Evolutionary conservation across 768 basidiomycete genomes (phyloP).

Genomic region (Exsudoporus frostii): DNA sequence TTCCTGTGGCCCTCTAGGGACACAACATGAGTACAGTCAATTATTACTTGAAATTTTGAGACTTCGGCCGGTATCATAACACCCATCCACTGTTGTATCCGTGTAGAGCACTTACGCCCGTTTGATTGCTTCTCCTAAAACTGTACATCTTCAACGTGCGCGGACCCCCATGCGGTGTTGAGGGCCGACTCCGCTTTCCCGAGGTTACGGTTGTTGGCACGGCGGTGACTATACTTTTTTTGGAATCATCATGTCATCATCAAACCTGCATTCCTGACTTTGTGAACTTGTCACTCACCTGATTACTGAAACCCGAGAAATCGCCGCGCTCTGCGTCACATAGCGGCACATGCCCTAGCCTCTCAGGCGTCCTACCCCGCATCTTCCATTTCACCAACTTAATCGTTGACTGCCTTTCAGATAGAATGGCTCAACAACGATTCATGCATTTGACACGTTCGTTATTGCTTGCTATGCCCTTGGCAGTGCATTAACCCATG

Average conservation of each 20-base stretch:
- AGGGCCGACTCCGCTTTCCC: not conserved
- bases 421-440: not conserved
- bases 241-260: not conserved
- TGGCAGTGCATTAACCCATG: not conserved
- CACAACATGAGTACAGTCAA: not conserved
- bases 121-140: not conserved
- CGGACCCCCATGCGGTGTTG: not conserved
- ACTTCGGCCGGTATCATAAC: not conserved
- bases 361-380: not conserved
- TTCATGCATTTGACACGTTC: conserved; percentile 33
- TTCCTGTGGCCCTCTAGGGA: not conserved
- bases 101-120: not conserved
- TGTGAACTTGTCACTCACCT: not conserved
- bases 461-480: conserved; percentile 1
- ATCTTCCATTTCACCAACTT: not conserved
- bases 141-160: not conserved
- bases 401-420: not conserved
- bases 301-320: not conserved
- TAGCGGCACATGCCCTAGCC: not conserved
- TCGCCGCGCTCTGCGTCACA: not conserved
- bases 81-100: conserved; percentile 1
- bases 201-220: not conserved
- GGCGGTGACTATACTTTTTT: not conserved
- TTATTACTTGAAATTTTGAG: not conserved
- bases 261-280: not conserved